Conservation (phyloP, 2,329 filamentous ascomycete species). For the Knoxdaviesia capensis region DNA sequence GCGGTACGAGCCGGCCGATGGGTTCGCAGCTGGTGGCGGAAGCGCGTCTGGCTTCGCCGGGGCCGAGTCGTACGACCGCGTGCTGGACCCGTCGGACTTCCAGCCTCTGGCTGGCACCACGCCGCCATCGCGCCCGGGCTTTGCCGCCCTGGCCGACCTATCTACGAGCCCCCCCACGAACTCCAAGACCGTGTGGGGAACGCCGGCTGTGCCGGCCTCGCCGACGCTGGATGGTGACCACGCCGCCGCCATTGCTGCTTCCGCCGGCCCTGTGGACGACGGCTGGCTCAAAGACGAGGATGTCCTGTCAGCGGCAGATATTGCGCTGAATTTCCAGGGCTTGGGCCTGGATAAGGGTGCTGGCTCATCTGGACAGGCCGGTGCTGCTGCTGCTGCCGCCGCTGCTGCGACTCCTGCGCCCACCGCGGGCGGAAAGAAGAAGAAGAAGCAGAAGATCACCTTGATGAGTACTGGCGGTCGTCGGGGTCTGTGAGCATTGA, state of each 20-base stretch:
- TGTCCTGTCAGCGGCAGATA: constrained; percentile 41
- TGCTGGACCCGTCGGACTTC: constrained; percentile 40
- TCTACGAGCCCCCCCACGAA: constrained; percentile 57
- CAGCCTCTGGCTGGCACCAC: constrained; percentile 35
- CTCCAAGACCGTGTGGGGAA: constrained; percentile 83
- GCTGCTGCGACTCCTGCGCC: constrained; percentile 9
- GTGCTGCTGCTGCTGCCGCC: constrained; percentile 5
- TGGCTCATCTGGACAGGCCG: constrained; percentile 6
- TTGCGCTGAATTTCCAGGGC: constrained; percentile 37
- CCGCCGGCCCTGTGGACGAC: constrained; percentile 33
- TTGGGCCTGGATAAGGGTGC: constrained; percentile 17
- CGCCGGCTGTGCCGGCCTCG: constrained; percentile 41
- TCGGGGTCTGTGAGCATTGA: constrained; percentile 16
- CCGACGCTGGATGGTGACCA: constrained; percentile 26
- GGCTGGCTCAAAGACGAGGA: constrained; percentile 76
- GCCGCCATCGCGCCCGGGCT: constrained; percentile 34
- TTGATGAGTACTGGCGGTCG: constrained; percentile 48
- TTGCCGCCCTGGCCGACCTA: constrained; percentile 51
- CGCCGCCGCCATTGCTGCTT: constrained; percentile 5
- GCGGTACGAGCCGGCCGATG: constrained; percentile 11
- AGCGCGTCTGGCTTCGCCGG: constrained; percentile 7
- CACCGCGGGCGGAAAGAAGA: constrained; percentile 21
- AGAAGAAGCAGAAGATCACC: constrained; percentile 53
- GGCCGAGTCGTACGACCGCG: constrained; percentile 10
- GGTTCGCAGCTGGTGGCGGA: constrained; percentile 18